phyloP scores from a whole-genome alignment of 108 stramenopile species.

The Skeletonema tropicum region DNA sequence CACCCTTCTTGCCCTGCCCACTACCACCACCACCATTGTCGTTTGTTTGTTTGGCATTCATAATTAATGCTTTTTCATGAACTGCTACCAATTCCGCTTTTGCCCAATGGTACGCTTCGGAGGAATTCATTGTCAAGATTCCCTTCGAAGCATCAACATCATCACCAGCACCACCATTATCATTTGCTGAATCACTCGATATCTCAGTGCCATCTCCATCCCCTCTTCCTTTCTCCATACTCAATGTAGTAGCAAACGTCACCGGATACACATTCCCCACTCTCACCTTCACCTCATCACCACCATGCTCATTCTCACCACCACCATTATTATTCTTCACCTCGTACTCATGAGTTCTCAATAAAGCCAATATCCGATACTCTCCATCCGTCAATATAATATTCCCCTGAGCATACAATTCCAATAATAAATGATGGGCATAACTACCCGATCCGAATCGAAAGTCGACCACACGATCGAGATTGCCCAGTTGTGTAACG shows the following conservation, averaged over 20 bases:
- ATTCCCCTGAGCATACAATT: slow-evolving; percentile 94
- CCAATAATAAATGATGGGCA: slow-evolving; percentile 89
- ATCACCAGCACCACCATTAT: not conserved
- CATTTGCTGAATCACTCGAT: slow-evolving; percentile 8
- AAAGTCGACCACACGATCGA: slow-evolving; percentile 95
- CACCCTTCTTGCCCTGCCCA: slow-evolving; percentile 34
- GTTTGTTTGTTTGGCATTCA: slow-evolving; percentile 17
- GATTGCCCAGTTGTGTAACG: slow-evolving; percentile 88
- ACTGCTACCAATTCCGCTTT: slow-evolving; percentile 48
- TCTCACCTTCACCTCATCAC: slow-evolving; percentile 70
- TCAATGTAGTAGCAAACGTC: slow-evolving; percentile 78
- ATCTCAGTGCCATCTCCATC: slow-evolving; percentile 14
- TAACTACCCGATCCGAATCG: slow-evolving; percentile 85
- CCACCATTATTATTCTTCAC: slow-evolving; percentile 23
- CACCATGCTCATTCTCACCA: not conserved
- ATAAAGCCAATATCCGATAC: slow-evolving; percentile 88
- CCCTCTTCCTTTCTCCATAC: slow-evolving; percentile 14
- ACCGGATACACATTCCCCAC: slow-evolving; percentile 90
- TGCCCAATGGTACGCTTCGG: slow-evolving; percentile 50
- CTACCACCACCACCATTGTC: slow-evolving; percentile 25
- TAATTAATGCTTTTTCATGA: slow-evolving; percentile 12
- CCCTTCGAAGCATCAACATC: slow-evolving; percentile 10
- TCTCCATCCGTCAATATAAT: slow-evolving; percentile 83
- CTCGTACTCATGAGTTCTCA: slow-evolving; percentile 90
- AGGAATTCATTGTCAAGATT: slow-evolving; percentile 46